Base-by-base conservation (phyloP, 2,329 filamentous ascomycete genomes). In the Calonectria multiphialidica region DNA sequence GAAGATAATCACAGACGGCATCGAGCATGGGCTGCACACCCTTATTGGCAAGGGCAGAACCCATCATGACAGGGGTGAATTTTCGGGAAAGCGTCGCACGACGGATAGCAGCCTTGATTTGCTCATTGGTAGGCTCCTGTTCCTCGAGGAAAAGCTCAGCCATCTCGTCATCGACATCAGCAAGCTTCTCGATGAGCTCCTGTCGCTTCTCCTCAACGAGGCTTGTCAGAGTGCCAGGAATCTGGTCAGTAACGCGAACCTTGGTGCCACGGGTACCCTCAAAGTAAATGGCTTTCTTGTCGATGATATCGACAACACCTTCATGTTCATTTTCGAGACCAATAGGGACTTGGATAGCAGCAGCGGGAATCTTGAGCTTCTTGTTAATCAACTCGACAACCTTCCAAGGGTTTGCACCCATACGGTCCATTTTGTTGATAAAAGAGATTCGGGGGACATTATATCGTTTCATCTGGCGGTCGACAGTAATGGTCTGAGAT, bases 371-470 rank as follows among this genome's bases (percentile, higher is more conserved):
- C 86, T 96, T 96, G 74, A 99, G 91, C 87, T 99, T 99, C 80
- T 93, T 91, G 87, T 98, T 98, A 88, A 99, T 98, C 86, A 98
- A 96, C 47, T 99, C 96, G 70, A 99, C 92, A 10, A 95, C 96
- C 86, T 98, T 98, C 92, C 96, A 99, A 10, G 97, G 97, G 83
- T 99, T 98, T 76, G 97, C 95, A 72, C 97, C 97, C 94, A 98
- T 98, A 76, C 97, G 93, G 82, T 99, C 97, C 96, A 99, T 98
- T 90, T 99, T 99, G 88, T 99, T 99, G 83, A 99, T 92, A 81
- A 99, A 99, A 67, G 94, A 98, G 83, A 99, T 93, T 79, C 97
- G 91, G 73, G 97, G 97, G 74, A 99, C 93, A 82, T 98, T 96
- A 89, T 99, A 99, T 78, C 97, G 93, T 88, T 95, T 95, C 97